These are phyloP conservation scores for Ophiostoma ips DNA, from an alignment of 2,329 filamentous ascomycete species.

Conservation along the genomic window DNA sequence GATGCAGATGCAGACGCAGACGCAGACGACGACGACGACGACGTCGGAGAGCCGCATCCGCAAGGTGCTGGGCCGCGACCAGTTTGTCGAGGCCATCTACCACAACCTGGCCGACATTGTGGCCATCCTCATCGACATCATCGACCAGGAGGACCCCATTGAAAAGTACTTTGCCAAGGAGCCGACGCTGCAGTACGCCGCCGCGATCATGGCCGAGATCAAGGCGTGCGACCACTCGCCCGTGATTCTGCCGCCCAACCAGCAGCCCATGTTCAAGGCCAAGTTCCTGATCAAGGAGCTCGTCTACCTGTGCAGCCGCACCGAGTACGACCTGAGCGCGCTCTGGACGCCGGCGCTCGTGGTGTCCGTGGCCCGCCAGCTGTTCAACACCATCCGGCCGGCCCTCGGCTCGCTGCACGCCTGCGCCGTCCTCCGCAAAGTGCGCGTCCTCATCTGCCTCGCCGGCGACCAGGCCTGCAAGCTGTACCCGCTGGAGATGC, in stretches of 20 bases:
- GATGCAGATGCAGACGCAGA: no score
- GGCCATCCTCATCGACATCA: conserved; percentile 58
- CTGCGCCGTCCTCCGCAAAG: conserved; percentile 73
- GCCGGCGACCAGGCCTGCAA: conserved; percentile 58
- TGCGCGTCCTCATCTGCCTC: conserved; percentile 67
- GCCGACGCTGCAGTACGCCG: conserved; percentile 43
- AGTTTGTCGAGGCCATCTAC: conserved; percentile 49
- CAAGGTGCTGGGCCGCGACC: conserved; percentile 52
- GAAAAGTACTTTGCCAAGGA: conserved; percentile 53
- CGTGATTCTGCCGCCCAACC: conserved; percentile 54
- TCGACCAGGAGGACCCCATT: conserved; percentile 63
- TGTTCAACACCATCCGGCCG: conserved; percentile 69
- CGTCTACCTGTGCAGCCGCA: conserved; percentile 61
- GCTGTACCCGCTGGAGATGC: conserved; percentile 81
- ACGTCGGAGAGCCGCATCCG: conserved; percentile 54
- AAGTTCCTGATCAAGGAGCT: conserved; percentile 65
- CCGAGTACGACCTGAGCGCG: conserved; percentile 45
- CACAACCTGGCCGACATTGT: conserved; percentile 65
- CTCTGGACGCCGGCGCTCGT: conserved; percentile 69
- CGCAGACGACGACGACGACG: no score
- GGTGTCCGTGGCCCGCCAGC: conserved; percentile 57
- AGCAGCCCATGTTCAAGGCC: conserved; percentile 76
- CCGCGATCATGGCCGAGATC: conserved; percentile 54
- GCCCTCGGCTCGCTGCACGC: conserved; percentile 78
- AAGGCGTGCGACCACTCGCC: conserved; percentile 52